Percentiles rank a stretch among this genome's conserved stretches.
Conservation (phyloP, 768 basidiomycete genomes). For the Suillus weaverae region DNA sequence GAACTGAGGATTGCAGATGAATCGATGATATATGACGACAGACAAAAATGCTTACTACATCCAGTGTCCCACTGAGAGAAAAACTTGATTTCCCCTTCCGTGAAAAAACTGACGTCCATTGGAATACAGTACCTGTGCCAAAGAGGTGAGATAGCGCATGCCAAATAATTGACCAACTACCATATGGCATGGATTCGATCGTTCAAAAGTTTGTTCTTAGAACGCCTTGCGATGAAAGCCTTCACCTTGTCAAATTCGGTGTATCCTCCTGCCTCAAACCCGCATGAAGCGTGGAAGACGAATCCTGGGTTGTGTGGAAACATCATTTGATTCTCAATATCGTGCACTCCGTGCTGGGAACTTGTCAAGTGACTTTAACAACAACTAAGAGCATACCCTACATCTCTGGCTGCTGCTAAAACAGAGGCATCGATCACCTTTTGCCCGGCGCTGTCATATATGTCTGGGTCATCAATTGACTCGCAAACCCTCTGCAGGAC, state of each 20-base stretch:
- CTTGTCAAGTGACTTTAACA: background rate
- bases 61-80: background rate
- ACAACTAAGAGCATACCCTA: background rate
- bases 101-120: background rate
- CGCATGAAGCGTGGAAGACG: background rate
- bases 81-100: background rate
- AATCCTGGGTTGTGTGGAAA: background rate
- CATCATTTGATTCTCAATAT: background rate
- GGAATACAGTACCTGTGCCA: background rate
- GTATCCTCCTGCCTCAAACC: background rate
- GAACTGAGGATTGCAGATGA: background rate
- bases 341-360: background rate
- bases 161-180: background rate
- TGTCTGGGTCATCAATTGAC: background rate
- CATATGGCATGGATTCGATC: no score
- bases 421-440: background rate
- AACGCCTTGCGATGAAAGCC: background rate
- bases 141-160: background rate
- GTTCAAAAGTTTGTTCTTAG: background rate
- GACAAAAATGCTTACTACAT: background rate
- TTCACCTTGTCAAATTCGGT: background rate
- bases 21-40: background rate
- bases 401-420: background rate
- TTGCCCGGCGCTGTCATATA: background rate
- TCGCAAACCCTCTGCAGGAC: background rate